These are phyloP conservation scores for Penicillium nordicum DNA, from an alignment of 2,329 filamentous ascomycete species.

Conservation along the genomic window DNA sequence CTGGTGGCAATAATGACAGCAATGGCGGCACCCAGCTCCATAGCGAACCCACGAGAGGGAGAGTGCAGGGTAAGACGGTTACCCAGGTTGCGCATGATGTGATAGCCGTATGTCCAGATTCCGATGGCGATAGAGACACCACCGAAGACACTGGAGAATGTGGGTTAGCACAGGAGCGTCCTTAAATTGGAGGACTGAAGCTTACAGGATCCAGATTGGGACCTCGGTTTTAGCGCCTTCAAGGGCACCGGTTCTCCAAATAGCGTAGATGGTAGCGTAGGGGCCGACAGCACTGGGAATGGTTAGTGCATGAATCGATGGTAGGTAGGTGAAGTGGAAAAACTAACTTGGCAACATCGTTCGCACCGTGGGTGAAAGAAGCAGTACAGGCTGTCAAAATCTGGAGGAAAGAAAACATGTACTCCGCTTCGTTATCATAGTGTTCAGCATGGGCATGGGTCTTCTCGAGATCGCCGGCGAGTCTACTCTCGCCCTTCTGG, in stretches of 20 bases:
- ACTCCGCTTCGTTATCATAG: not conserved
- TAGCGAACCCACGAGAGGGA: slow-evolving; percentile 31
- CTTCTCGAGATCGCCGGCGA: not conserved
- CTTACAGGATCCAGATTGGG: slow-evolving; percentile 13
- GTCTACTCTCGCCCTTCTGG: not conserved
- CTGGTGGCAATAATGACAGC: slow-evolving; percentile 37
- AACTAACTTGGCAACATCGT: slow-evolving; percentile 41
- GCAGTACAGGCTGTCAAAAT: not conserved
- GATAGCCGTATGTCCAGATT: slow-evolving; percentile 43
- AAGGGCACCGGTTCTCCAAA: slow-evolving; percentile 35
- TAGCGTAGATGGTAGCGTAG: slow-evolving; percentile 30
- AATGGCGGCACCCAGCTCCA: slow-evolving; percentile 43
- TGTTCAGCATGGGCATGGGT: not conserved
- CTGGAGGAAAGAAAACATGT: not conserved
- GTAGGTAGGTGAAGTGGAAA: not conserved
- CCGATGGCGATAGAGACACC: slow-evolving; percentile 41
- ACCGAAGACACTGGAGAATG: slow-evolving; percentile 42
- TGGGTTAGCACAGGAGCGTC: not conserved
- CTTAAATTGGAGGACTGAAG: no score
- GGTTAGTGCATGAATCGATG: not conserved
- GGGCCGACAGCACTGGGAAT: slow-evolving; percentile 35
- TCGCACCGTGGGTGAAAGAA: slow-evolving; percentile 39
- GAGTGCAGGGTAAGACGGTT: slow-evolving; percentile 45
- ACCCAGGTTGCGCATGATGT: slow-evolving; percentile 42
- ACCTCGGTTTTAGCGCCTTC: slow-evolving; percentile 34